Evolutionary conservation across 768 basidiomycete genomes (phyloP).

Genomic region (Leccinellum albellum): DNA sequence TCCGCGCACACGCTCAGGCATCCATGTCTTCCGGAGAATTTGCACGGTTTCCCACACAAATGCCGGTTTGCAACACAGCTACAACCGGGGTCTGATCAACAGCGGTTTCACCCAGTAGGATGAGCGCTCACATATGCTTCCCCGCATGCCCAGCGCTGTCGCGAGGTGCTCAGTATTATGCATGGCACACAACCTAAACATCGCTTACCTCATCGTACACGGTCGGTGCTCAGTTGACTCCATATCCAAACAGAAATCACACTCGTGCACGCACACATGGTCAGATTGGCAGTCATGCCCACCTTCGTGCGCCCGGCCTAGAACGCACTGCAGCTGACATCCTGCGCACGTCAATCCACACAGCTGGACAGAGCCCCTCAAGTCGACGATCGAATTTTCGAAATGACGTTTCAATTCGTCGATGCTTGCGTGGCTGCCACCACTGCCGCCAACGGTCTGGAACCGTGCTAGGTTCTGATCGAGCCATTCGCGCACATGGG

Average conservation of each 20-base stretch:
- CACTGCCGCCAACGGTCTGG: slow-evolving; percentile 16
- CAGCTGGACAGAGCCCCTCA: slow-evolving; percentile 44
- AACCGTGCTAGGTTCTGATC: slow-evolving; percentile 47
- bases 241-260: slow-evolving; percentile 36
- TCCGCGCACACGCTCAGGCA: slow-evolving; percentile 52
- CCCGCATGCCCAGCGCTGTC: slow-evolving; percentile 57
- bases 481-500: slow-evolving; percentile 52
- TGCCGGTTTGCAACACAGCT: slow-evolving; percentile 54
- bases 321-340: slow-evolving; percentile 51
- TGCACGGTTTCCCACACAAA: slow-evolving; percentile 53
- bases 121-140: slow-evolving; percentile 44
- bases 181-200: background rate
- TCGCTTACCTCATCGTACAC: slow-evolving; percentile 48
- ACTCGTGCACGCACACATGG: slow-evolving; percentile 44
- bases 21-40: slow-evolving; percentile 42
- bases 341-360: slow-evolving; percentile 45
- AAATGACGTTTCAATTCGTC: slow-evolving; percentile 43
- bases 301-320: slow-evolving; percentile 41
- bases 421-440: slow-evolving; percentile 37
- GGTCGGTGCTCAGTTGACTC: slow-evolving; percentile 29
- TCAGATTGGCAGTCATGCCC: slow-evolving; percentile 48
- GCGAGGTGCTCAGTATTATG: background rate
- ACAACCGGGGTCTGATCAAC: background rate
- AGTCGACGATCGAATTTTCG: slow-evolving; percentile 40
- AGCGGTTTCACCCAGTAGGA: rapidly evolving